Base-by-base conservation (phyloP, 164 flowering plant genomes). In the Vitis riparia region DNA sequence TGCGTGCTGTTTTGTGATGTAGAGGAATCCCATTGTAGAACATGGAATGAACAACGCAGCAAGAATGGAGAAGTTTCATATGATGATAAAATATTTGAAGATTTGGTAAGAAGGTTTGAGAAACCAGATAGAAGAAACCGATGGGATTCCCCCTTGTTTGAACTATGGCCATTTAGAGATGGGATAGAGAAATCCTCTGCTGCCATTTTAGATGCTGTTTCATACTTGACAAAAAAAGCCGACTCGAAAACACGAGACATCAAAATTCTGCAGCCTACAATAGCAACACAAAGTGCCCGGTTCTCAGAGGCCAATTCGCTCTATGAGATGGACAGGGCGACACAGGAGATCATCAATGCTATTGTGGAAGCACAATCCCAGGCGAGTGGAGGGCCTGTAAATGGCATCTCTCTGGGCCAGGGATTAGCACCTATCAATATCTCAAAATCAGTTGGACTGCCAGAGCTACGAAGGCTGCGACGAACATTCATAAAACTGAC, bases 141-240 rank as follows among this genome's bases (percentile, higher is more conserved):
- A 23, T 96, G 98, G 98, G 98, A 96, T 79, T 90, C 94, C n/a
- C 98, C 99, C 49, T 79, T 93, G 73, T 93, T 88, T 75, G 97
- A 91, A 76, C 55, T 96, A 59, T 81, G 81, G 83, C 93, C 98
- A 32, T 76, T 53, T 51, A 72, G 70, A 77, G 94, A 89, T 62
- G 88, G 83, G 63, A 80, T 89, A 60, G 81, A 74, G 15, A 84
- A 84, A 75, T 79, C 92, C 47, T 84, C 90, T 68, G 67, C 82
- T 67, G 93, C 93, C 50, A 83, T 95, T 73, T 23, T 67, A 2
- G 98, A 89, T 68, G 88, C 92, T 56, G 88, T 93, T 17, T 68
- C 77, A 14, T 90, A 90, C 75, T 68, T 96, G 79, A 96, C 99
- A 0, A 93, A 84, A 72, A 90, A 75, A 55, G 92, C 82, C 29